A percentile compares a stretch with the other conserved stretches of the same genome.
Conservation (phyloP, 495 filamentous ascomycete species). For the Thozetella sp. region DNA sequence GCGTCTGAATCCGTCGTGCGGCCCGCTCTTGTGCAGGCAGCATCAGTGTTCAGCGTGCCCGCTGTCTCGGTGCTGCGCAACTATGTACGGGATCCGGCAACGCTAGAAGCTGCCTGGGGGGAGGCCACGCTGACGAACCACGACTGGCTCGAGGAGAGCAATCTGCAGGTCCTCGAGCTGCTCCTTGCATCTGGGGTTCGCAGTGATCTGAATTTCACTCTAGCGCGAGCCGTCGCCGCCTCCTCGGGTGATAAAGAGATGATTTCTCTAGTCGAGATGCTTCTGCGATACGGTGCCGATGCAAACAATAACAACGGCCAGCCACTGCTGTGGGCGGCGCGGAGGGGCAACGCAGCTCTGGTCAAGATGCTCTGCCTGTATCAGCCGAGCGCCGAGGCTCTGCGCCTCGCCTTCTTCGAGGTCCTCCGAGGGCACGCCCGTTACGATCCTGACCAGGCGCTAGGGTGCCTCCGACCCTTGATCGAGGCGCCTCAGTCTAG, state of each 20-base stretch:
- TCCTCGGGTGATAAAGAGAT: neutral
- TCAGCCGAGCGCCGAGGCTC: neutral
- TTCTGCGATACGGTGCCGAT: slow-evolving; percentile 1
- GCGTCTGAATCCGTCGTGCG: neutral
- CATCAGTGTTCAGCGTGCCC: neutral
- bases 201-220: slow-evolving; percentile 1
- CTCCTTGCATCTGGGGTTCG: neutral
- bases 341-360: neutral
- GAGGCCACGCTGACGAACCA: slow-evolving; percentile 3
- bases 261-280: neutral
- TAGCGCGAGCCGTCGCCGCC: neutral
- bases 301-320: neutral
- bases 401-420: slow-evolving; percentile 1
- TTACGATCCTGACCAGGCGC: neutral
- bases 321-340: neutral
- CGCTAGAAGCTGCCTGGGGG: neutral
- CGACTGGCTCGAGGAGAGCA: slow-evolving; percentile 1
- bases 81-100: neutral
- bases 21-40: neutral
- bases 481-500: neutral
- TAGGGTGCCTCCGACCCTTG: neutral
- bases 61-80: neutral
- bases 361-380: neutral
- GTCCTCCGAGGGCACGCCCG: neutral
- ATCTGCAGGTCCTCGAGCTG: slow-evolving; percentile 3